Evolutionary conservation across 805 yeast species (phyloP).

Genomic region (Candida easanensis): DNA sequence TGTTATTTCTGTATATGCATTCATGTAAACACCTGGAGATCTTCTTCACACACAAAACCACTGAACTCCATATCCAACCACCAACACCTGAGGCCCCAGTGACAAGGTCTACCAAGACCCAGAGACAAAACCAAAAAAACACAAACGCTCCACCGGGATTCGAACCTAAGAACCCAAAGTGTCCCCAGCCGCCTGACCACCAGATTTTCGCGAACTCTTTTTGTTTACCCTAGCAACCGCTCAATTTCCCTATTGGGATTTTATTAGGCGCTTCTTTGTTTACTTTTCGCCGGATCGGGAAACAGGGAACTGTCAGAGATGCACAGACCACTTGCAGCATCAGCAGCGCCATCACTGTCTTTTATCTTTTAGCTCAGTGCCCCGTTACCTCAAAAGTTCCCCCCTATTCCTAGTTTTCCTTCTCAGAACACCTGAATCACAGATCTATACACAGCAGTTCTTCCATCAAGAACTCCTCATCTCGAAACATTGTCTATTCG

Average conservation of each 20-base stretch:
- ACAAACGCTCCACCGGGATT: no score
- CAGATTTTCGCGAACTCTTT: not conserved
- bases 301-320: not conserved
- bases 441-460: no score
- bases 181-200: conserved; percentile 1
- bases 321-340: conserved; percentile 1
- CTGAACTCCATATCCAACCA: no score
- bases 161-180: not conserved
- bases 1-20: no score
- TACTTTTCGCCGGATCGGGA: conserved; percentile 14
- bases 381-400: not conserved
- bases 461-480: no score
- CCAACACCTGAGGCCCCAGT: no score
- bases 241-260: conserved; percentile 9
- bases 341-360: not conserved
- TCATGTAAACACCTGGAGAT: no score
- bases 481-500: conserved; percentile 1
- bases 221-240: conserved; percentile 5
- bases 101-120: no score
- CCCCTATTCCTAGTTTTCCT: not conserved
- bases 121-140: no score
- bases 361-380: not conserved
- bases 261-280: conserved; percentile 10
- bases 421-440: not conserved
- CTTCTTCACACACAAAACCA: no score